These are phyloP conservation scores for Acanthamoeba royreba DNA, from an alignment of 208 protist species.

Conservation along the genomic window DNA sequence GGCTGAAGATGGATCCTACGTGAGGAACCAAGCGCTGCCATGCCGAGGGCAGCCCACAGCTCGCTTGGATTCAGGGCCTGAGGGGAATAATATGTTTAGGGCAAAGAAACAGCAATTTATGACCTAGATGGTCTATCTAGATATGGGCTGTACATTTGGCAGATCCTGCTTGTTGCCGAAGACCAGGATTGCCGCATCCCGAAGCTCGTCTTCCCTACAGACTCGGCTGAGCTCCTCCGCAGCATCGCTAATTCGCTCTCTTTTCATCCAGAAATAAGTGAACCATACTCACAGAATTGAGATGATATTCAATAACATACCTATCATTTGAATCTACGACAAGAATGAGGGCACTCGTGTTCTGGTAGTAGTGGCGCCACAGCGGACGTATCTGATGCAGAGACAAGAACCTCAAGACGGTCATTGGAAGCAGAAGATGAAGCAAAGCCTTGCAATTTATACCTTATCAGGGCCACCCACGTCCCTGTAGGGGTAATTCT, in stretches of 20 bases:
- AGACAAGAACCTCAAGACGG: too few species aligned
- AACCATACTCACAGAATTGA: not conserved
- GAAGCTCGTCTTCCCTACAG: constrained; percentile 85
- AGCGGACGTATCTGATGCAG: constrained; percentile 82
- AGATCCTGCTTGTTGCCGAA: constrained; percentile 92
- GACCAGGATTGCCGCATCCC: constrained; percentile 82
- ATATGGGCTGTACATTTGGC: constrained; percentile 25
- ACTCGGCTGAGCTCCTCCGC: constrained; percentile 78
- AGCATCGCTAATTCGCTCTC: constrained; percentile 81
- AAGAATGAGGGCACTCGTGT: constrained; percentile 91
- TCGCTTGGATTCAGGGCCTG: constrained; percentile 77
- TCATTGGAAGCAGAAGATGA: not conserved
- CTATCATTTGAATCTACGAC: constrained; percentile 86
- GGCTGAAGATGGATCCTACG: constrained; percentile 83
- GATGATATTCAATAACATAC: not conserved
- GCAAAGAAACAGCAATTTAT: not conserved
- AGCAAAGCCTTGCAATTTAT: not conserved
- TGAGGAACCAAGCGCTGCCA: constrained; percentile 66
- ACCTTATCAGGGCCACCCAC: constrained; percentile 18
- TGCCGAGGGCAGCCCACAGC: constrained; percentile 77
- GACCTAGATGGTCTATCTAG: not conserved
- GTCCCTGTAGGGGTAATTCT: too few species aligned
- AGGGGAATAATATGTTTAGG: not conserved
- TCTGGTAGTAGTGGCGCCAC: constrained; percentile 95
- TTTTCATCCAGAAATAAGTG: constrained; percentile 81